A percentile compares a stretch with the other conserved stretches of the same genome.
These are phyloP conservation scores for Liriodendron chinense DNA, from an alignment of 164 flowering plant genomes.

Conservation along the genomic window DNA sequence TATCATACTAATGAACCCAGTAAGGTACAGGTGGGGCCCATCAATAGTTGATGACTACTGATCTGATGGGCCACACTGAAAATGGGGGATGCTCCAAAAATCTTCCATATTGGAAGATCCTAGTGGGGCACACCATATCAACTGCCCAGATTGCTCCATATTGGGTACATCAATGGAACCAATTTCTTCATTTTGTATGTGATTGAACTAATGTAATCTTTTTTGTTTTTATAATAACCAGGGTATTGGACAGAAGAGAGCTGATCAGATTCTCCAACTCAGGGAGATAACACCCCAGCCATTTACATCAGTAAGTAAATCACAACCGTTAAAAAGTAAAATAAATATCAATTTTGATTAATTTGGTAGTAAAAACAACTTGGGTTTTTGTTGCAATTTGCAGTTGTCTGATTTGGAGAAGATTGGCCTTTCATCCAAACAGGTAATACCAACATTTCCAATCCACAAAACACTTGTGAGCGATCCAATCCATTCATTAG, in stretches of 20 bases:
- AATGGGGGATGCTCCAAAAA: no score
- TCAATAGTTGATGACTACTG: no score
- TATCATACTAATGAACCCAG: no score
- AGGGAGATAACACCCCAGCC: constrained; percentile 60
- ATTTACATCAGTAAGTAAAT: constrained; percentile 63
- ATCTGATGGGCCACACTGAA: no score
- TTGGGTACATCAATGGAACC: background rate
- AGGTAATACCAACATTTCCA: constrained; percentile 35
- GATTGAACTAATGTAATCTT: background rate
- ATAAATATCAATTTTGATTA: background rate
- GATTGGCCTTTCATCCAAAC: constrained; percentile 82
- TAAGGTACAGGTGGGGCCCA: no score
- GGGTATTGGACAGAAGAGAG: constrained; percentile 87
- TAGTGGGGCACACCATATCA: background rate
- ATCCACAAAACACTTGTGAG: no score
- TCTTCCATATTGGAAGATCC: no score
- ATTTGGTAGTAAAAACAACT: background rate
- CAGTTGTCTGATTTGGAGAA: constrained; percentile 85
- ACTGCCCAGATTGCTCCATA: background rate
- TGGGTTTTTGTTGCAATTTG: constrained; percentile 14
- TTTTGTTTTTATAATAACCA: constrained; percentile 16
- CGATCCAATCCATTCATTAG: no score
- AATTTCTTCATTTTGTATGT: background rate
- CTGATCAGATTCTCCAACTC: constrained; percentile 66
- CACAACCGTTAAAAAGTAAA: background rate